These are phyloP conservation scores for Hura crepitans DNA, from an alignment of 441 rosid species.

Conservation along the genomic window DNA sequence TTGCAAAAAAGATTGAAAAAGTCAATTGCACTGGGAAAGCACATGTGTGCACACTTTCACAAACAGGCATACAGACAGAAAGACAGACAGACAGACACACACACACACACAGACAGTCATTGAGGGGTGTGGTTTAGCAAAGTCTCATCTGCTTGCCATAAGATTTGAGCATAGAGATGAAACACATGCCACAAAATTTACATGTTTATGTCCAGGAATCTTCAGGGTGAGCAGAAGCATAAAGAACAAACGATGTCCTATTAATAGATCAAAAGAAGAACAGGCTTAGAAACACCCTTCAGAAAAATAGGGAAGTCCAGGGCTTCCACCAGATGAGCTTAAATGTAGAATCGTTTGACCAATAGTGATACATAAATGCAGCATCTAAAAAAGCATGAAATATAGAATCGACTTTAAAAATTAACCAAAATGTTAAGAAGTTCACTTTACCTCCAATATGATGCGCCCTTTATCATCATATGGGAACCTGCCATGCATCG, in stretches of 20 bases:
- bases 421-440: neutral
- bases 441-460: slow-evolving; percentile 67
- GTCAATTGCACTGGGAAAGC: slow-evolving; percentile 13
- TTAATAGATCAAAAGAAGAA: slow-evolving; percentile 12
- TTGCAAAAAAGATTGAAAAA: slow-evolving; percentile 16
- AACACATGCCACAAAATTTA: neutral
- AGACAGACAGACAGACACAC: no score
- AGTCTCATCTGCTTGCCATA: slow-evolving; percentile 9
- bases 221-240: no score
- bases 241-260: no score
- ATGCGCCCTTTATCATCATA: slow-evolving; percentile 81
- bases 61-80: no score
- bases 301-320: neutral
- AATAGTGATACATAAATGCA: neutral
- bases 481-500: slow-evolving; percentile 77
- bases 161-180: neutral
- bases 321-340: neutral
- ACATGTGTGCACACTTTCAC: no score
- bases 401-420: neutral
- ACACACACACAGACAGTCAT: neutral
- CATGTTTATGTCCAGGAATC: no score
- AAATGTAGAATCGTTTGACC: neutral
- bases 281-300: neutral
- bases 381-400: no score
- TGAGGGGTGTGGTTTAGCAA: neutral